Conservation (phyloP, 2,329 filamentous ascomycete species). For the Aspergillus tubingensis region DNA sequence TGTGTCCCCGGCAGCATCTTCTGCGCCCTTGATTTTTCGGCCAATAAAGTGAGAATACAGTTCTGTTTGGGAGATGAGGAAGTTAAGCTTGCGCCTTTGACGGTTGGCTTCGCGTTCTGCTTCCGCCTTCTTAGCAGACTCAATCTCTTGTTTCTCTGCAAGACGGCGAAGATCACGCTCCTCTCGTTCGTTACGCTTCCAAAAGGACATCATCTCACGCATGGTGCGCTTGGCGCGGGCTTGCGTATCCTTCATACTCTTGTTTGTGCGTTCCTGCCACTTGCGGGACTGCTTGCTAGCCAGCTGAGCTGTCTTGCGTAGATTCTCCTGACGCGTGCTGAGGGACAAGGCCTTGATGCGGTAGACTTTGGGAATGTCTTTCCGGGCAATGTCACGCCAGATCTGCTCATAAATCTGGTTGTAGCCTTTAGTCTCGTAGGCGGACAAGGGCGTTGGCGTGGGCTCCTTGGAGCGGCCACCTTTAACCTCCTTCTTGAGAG, state of each 20-base stretch:
- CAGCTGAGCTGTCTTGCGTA: conserved; percentile 95
- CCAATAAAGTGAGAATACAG: conserved; percentile 99
- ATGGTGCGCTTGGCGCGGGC: conserved; percentile 96
- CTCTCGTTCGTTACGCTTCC: conserved; percentile 98
- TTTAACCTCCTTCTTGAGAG: conserved; percentile 47
- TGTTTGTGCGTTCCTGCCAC: conserved; percentile 97
- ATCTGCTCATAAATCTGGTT: conserved; percentile 98
- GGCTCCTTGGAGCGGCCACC: conserved; percentile 44
- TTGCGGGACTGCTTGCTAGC: conserved; percentile 96
- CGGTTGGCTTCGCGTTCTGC: conserved; percentile 95
- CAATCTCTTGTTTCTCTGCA: conserved; percentile 92
- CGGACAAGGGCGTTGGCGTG: conserved; percentile 57
- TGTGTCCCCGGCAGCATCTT: conserved; percentile 86
- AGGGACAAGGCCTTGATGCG: conserved; percentile 85
- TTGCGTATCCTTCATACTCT: conserved; percentile 96
- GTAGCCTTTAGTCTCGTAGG: conserved; percentile 86
- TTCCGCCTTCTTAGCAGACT: conserved; percentile 94
- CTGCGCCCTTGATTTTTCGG: conserved; percentile 97
- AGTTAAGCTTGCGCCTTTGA: conserved; percentile 98
- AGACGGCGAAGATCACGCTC: conserved; percentile 92
- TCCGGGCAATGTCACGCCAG: conserved; percentile 89
- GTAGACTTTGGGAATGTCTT: conserved; percentile 89
- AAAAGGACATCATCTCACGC: conserved; percentile 99
- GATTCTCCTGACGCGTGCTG: conserved; percentile 85
- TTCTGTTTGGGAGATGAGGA: conserved; percentile 97